Evolutionary conservation across 495 filamentous ascomycete genomes (phyloP), one percentile per base, ranked within the genome.

Genomic region (Cercophora newfieldiana): DNA sequence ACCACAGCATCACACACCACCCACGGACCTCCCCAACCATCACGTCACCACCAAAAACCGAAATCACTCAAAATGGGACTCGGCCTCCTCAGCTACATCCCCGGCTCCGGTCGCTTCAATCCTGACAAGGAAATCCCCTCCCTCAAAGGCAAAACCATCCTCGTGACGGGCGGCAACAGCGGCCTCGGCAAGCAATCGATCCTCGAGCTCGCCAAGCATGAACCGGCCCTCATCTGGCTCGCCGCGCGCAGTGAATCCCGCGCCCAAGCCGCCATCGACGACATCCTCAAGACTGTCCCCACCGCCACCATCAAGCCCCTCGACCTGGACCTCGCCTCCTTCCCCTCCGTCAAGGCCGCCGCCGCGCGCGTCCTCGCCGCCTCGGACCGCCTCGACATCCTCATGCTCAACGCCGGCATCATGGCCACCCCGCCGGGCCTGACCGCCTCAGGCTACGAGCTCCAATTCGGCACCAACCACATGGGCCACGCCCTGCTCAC

Each of bases 391-490:
- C 76, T 85, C 22, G 81, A 84, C 67, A 63, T 81, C n/a, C 61
- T 78, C 19, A 71, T 81, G 67, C 65, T 60, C 74, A 92, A 92
- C 70, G 90, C 90, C 2, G 89, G 90, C 30, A 82, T 91, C 63
- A 89, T 91, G 87, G 84, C 79, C 7, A 67, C 80, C 10, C 82
- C 86, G 2, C 73, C 76, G 0, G 74, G 74, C 0, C 69, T 77
- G 5, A 91, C 89, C 7, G 70, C 80, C 8, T 86, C 91, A 16
- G 88, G 89, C 14, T 88, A 86, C 71, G 89, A 93, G 71, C 81
- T 87, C 44, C 87, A 90, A 61, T 86, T 92, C 66, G 88, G 86
- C 14, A 88, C 86, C 4, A 93, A 93, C 70, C 85, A 92, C 71
- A 71, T 92, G 56, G 87, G 85, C 7, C 89, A 91, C 67, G 86